Percentiles rank a stretch among this genome's conserved stretches.
phyloP scores from a whole-genome alignment of 176 grass and related monocot genomes.

The Dactylis glomerata region DNA sequence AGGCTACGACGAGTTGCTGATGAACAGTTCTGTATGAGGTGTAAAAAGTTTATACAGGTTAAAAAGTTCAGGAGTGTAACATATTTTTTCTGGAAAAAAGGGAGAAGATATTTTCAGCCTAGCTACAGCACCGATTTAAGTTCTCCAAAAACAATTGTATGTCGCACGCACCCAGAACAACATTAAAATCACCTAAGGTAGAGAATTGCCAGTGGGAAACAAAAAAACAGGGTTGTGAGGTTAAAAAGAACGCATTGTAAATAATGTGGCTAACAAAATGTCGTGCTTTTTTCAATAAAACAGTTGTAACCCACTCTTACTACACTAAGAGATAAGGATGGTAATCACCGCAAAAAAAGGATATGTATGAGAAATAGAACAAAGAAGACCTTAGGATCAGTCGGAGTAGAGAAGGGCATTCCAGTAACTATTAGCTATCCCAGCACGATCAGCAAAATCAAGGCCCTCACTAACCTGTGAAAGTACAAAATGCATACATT shows the following conservation, averaged over 20 bases:
- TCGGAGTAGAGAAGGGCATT: slow-evolving; percentile 85
- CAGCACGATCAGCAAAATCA: slow-evolving; percentile 98
- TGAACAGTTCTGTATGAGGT: slow-evolving; percentile 7
- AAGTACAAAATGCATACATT: slow-evolving; percentile 29
- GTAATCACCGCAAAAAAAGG: not conserved
- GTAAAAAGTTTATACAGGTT: not conserved
- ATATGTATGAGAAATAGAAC: slow-evolving; percentile 6
- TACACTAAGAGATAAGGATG: not conserved
- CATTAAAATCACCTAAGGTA: not conserved
- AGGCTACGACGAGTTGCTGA: not conserved
- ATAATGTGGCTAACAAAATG: too few species aligned
- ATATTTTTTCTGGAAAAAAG: not conserved
- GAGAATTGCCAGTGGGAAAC: slow-evolving; percentile 5
- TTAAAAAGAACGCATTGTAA: not conserved
- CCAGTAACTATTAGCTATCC: slow-evolving; percentile 87
- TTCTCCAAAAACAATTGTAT: not conserved
- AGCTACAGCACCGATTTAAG: slow-evolving; percentile 5
- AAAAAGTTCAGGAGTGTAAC: not conserved
- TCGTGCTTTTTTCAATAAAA: not conserved
- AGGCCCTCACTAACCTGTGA: slow-evolving; percentile 93
- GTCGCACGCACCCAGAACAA: not conserved
- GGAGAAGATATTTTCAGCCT: not conserved
- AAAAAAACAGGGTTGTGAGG: not conserved
- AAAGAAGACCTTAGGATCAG: slow-evolving; percentile 78
- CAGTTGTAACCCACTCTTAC: slow-evolving; percentile 9